Conservation (phyloP, 2,329 filamentous ascomycete genomes). For the Fusarium euwallaceae region DNA sequence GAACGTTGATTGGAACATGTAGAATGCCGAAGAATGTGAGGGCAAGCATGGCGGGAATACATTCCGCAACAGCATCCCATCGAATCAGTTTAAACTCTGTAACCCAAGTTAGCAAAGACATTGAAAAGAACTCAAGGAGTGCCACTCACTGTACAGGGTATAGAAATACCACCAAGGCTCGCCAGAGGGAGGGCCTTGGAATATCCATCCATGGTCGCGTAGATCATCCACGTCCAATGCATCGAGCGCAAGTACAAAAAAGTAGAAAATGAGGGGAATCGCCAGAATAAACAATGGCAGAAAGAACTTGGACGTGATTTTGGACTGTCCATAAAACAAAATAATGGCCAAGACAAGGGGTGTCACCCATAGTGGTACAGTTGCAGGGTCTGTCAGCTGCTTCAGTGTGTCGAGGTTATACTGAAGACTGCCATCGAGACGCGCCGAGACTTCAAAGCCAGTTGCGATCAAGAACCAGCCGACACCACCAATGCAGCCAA, state of each 20-base stretch:
- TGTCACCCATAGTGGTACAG: constrained; percentile 84
- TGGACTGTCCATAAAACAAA: constrained; percentile 82
- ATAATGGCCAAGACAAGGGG: constrained; percentile 82
- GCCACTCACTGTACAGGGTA: constrained; percentile 84
- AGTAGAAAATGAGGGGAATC: constrained; percentile 83
- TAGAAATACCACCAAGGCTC: constrained; percentile 99
- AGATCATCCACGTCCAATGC: constrained; percentile 75
- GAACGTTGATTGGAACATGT: constrained; percentile 98
- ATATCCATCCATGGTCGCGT: constrained; percentile 87
- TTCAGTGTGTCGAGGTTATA: constrained; percentile 83
- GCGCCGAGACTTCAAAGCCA: constrained; percentile 92
- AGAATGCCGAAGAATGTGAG: constrained; percentile 97
- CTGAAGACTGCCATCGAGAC: constrained; percentile 85
- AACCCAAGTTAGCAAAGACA: constrained; percentile 30
- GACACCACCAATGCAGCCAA: constrained; percentile 96
- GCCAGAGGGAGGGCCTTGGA: constrained; percentile 83
- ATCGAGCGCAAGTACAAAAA: constrained; percentile 78
- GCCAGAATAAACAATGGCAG: constrained; percentile 87
- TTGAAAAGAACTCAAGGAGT: too few species aligned
- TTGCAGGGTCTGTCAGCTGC: constrained; percentile 79
- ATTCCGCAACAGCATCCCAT: constrained; percentile 86
- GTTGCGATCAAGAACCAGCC: constrained; percentile 95
- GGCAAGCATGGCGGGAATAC: constrained; percentile 94
- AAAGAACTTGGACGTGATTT: constrained; percentile 85
- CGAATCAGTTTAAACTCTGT: constrained; percentile 84